These are phyloP conservation scores for Ananas comosus DNA, from an alignment of 176 grass and related monocot species.

Conservation along the genomic window DNA sequence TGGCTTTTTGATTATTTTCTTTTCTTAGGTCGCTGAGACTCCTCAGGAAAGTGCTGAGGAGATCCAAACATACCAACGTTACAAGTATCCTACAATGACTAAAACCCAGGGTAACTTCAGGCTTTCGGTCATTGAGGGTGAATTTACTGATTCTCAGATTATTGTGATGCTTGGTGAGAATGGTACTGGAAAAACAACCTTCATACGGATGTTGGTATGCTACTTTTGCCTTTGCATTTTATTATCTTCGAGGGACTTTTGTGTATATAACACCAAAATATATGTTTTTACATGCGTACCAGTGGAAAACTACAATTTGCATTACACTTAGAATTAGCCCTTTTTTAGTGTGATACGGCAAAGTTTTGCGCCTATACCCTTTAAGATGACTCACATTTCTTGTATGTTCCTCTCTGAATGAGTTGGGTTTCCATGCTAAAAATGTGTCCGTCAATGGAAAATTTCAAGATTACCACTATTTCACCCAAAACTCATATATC, in stretches of 20 bases:
- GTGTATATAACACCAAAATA: no score
- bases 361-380: no score
- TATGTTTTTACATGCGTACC: no score
- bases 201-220: constrained; percentile 67
- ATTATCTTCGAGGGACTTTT: neutral
- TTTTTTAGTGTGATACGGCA: no score
- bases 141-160: constrained; percentile 82
- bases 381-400: no score
- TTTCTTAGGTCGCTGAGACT: constrained; percentile 56
- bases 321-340: no score
- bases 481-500: no score
- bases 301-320: no score
- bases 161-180: constrained; percentile 91
- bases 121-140: constrained; percentile 52
- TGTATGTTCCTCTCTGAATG: no score
- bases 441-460: no score
- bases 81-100: constrained; percentile 82
- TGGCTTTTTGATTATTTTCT: neutral
- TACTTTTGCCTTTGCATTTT: neutral
- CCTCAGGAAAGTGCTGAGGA: constrained; percentile 64
- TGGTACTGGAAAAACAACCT: constrained; percentile 79
- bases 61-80: constrained; percentile 64
- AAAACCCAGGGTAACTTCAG: constrained; percentile 83
- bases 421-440: no score
- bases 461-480: no score